These are phyloP conservation scores for Hordeum marinum DNA, from an alignment of 176 grass and related monocot genomes.

Conservation along the genomic window DNA sequence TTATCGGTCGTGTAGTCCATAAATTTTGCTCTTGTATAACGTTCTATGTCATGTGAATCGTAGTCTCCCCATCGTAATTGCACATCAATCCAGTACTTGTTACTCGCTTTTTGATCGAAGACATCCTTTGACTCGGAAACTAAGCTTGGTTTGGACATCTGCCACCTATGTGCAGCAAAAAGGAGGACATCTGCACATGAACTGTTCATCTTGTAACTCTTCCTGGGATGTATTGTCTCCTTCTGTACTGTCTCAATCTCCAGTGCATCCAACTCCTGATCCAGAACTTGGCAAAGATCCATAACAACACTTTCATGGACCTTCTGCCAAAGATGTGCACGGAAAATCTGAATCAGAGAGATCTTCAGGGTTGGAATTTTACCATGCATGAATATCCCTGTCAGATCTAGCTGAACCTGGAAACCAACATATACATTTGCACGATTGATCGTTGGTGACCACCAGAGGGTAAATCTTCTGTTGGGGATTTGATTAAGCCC, in stretches of 20 bases:
- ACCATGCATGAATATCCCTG: conserved; percentile 96
- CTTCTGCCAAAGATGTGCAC: conserved; percentile 99
- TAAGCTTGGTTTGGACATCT: conserved; percentile 97
- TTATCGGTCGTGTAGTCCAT: conserved; percentile 99
- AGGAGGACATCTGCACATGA: conserved; percentile 95
- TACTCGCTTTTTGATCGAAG: conserved; percentile 97
- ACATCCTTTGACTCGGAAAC: conserved; percentile 97
- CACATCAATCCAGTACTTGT: conserved; percentile 99
- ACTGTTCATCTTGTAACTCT: conserved; percentile 99
- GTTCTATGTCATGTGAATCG: conserved; percentile 97
- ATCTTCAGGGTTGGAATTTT: conserved; percentile 98
- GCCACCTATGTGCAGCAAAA: conserved; percentile 97
- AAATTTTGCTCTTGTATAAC: conserved; percentile 95
- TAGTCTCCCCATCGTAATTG: conserved; percentile 97
- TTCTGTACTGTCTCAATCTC: conserved; percentile 99
- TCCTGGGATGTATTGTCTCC: conserved; percentile 97
- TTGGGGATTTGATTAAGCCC: conserved; percentile 98
- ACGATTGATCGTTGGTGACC: conserved; percentile 93
- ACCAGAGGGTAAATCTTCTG: conserved; percentile 95
- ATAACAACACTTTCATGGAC: conserved; percentile 99
- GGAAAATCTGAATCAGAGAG: conserved; percentile 97
- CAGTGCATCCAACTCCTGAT: conserved; percentile 92
- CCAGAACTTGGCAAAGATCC: conserved; percentile 99
- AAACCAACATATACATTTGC: conserved; percentile 94
- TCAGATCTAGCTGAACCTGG: conserved; percentile 84